A percentile compares a stretch with the other conserved stretches of the same genome.
These are phyloP conservation scores for Coffea humblotiana DNA, from an alignment of 305 asterid species.

Conservation along the genomic window DNA sequence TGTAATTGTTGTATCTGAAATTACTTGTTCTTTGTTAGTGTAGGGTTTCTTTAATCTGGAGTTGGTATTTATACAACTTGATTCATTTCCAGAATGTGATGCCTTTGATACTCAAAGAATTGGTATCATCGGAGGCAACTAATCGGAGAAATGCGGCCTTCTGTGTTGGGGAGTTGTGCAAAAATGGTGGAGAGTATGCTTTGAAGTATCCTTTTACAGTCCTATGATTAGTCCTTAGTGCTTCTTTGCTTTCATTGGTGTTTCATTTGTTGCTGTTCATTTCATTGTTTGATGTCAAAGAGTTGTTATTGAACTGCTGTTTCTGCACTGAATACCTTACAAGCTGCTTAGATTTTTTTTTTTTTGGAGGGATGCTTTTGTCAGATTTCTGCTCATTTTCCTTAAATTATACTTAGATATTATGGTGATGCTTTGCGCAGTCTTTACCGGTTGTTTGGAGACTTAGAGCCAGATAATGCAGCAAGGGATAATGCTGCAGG, in stretches of 20 bases:
- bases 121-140: constrained; percentile 77
- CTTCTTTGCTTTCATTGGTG: not conserved
- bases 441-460: constrained; percentile 87
- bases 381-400: constrained; percentile 19
- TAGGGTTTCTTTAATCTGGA: constrained; percentile 6
- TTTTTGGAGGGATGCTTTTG: not conserved
- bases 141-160: constrained; percentile 99
- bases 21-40: not conserved
- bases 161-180: constrained; percentile 96
- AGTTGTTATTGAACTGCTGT: not conserved
- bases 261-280: not conserved
- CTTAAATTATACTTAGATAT: constrained; percentile 55
- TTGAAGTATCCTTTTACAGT: constrained; percentile 63
- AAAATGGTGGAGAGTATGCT: constrained; percentile 81
- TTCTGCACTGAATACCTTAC: constrained; percentile 2
- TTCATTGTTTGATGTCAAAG: not conserved
- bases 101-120: constrained; percentile 89
- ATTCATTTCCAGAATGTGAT: constrained; percentile 64
- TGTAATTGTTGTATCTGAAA: constrained; percentile 38
- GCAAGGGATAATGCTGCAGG: constrained; percentile 99
- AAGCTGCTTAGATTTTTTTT: not conserved
- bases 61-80: constrained; percentile 23
- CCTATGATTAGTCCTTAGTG: not conserved
- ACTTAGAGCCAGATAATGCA: constrained; percentile 91
- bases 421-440: constrained; percentile 65